Percentiles rank a stretch among this genome's conserved stretches.
phyloP scores from a whole-genome alignment of 805 yeast genomes.

The Saccharomycopsis amapae region DNA sequence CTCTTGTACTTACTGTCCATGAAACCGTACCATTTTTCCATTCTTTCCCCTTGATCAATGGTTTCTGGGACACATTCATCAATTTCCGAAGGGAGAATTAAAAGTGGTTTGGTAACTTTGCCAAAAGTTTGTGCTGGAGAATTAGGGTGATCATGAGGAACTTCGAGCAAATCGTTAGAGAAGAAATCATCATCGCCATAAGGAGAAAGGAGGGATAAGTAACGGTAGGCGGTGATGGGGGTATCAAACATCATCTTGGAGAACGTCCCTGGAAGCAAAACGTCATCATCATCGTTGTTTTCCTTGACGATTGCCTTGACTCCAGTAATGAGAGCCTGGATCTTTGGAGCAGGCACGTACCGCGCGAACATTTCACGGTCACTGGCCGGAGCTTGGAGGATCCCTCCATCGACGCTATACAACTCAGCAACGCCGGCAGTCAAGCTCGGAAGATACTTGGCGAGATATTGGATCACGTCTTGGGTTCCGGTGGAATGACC shows the following conservation, averaged over 20 bases:
- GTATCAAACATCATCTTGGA: slow-evolving; percentile 39
- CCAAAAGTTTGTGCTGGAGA: slow-evolving; percentile 45
- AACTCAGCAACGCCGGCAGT: slow-evolving; percentile 21
- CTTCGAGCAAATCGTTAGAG: slow-evolving; percentile 15
- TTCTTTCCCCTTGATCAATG: slow-evolving; percentile 41
- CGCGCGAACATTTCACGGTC: slow-evolving; percentile 47
- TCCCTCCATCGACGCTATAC: slow-evolving; percentile 38
- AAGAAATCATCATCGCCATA: slow-evolving; percentile 79
- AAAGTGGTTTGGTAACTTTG: slow-evolving; percentile 34
- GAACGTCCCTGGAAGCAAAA: slow-evolving; percentile 46
- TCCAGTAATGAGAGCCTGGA: slow-evolving; percentile 11
- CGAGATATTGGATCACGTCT: slow-evolving; percentile 54
- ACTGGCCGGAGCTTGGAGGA: slow-evolving; percentile 72
- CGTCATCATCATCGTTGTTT: slow-evolving; percentile 28
- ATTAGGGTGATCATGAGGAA: no score
- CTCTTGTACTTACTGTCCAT: slow-evolving; percentile 46
- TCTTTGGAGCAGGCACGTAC: no score
- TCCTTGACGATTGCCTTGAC: slow-evolving; percentile 23
- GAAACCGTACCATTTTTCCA: slow-evolving; percentile 42
- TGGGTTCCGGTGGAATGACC: slow-evolving; percentile 93
- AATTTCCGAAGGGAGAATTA: slow-evolving; percentile 48
- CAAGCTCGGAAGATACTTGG: slow-evolving; percentile 29
- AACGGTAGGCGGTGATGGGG: slow-evolving; percentile 63
- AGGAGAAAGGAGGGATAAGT: slow-evolving; percentile 48
- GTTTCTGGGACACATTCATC: slow-evolving; percentile 57